These are phyloP conservation scores for Saccharomyces kudriavzevii DNA, from an alignment of 805 yeast species.

Conservation along the genomic window DNA sequence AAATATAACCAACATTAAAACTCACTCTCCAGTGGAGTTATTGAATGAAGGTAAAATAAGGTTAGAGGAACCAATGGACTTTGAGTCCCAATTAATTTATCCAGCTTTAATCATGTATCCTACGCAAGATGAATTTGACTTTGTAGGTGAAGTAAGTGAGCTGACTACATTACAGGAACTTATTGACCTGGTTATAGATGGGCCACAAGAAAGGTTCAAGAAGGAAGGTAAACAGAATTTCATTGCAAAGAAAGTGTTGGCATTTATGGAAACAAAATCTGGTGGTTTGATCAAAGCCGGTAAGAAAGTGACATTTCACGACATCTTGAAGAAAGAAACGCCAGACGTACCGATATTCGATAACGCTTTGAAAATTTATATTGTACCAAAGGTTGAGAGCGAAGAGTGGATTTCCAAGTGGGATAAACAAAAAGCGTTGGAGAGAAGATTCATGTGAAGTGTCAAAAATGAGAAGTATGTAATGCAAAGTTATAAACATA, in stretches of 20 bases:
- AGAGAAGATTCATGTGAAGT: conserved; percentile 32
- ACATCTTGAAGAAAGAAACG: conserved; percentile 50
- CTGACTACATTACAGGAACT: conserved; percentile 57
- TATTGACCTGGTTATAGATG: conserved; percentile 49
- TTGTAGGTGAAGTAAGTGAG: conserved; percentile 68
- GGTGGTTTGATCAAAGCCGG: conserved; percentile 88
- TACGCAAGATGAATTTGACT: conserved; percentile 74
- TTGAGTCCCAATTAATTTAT: conserved; percentile 69
- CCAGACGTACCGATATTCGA: conserved; percentile 76
- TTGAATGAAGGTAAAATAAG: conserved; percentile 45
- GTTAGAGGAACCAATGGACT: conserved; percentile 58
- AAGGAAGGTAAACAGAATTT: conserved; percentile 54
- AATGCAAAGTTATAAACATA: neutral
- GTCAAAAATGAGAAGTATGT: neutral
- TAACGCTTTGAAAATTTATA: conserved; percentile 57
- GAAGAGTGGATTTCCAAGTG: conserved; percentile 58
- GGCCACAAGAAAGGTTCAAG: conserved; percentile 64
- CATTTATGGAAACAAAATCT: conserved; percentile 69
- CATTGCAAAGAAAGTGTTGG: conserved; percentile 49
- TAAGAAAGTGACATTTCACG: conserved; percentile 58
- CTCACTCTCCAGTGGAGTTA: conserved; percentile 48
- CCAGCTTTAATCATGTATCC: conserved; percentile 82
- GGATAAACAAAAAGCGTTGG: conserved; percentile 54
- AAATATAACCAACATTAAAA: conserved; percentile 42
- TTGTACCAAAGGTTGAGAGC: conserved; percentile 68